Percentiles rank a stretch among this genome's conserved stretches.
These are phyloP conservation scores for Jamesozyma spencerorum DNA, from an alignment of 805 yeast species.

Conservation along the genomic window DNA sequence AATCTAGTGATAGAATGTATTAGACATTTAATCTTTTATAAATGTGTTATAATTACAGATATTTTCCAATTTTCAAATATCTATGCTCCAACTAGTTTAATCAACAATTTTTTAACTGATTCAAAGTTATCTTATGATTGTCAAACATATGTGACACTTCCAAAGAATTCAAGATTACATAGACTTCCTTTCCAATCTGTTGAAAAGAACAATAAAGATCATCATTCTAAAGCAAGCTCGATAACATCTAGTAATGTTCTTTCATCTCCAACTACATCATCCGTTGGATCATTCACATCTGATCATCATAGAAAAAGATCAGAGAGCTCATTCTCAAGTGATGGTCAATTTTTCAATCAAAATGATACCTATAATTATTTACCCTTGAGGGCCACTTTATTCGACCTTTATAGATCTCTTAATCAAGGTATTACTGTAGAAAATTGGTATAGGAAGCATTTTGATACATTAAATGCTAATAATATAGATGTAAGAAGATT, in stretches of 20 bases:
- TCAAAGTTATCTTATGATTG: slow-evolving; percentile 68
- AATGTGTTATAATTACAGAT: slow-evolving; percentile 73
- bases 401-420: slow-evolving; percentile 66
- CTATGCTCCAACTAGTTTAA: slow-evolving; percentile 79
- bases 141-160: slow-evolving; percentile 63
- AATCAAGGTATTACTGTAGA: slow-evolving; percentile 69
- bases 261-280: slow-evolving; percentile 1
- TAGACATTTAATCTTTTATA: slow-evolving; percentile 84
- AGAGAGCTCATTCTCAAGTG: slow-evolving; percentile 18
- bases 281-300: background rate
- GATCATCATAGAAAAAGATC: slow-evolving; percentile 5
- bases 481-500: slow-evolving; percentile 78
- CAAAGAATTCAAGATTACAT: slow-evolving; percentile 25
- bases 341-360: slow-evolving; percentile 1
- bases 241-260: slow-evolving; percentile 2
- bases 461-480: slow-evolving; percentile 36
- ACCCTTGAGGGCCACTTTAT: slow-evolving; percentile 58
- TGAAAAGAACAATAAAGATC: background rate
- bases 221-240: background rate
- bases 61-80: slow-evolving; percentile 82
- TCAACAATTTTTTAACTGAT: slow-evolving; percentile 59
- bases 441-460: slow-evolving; percentile 73
- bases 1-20: slow-evolving; percentile 74
- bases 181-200: slow-evolving; percentile 25
- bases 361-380: slow-evolving; percentile 15